These are phyloP conservation scores for Phytophthora rubi DNA, from an alignment of 352 stramenopile species.

Conservation along the genomic window DNA sequence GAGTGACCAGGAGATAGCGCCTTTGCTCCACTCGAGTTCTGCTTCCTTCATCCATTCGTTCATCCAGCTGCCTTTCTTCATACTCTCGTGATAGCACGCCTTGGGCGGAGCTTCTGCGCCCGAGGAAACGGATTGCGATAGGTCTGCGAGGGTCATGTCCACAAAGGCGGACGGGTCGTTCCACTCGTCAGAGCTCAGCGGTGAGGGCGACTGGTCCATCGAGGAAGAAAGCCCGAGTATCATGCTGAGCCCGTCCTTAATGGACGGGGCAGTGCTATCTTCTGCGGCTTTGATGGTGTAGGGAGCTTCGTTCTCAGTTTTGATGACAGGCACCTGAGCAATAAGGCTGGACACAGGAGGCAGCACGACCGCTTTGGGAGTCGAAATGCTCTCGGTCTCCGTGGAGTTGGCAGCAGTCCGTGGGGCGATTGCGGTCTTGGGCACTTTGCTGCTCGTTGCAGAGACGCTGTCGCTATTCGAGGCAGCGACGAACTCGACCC, in stretches of 20 bases:
- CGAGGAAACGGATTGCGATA: conserved; percentile 45
- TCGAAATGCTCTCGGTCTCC: background rate
- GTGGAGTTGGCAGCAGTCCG: background rate
- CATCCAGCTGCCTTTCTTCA: conserved; percentile 50
- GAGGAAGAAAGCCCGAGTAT: conserved; percentile 12
- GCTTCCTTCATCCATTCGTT: conserved; percentile 66
- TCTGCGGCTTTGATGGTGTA: conserved; percentile 7
- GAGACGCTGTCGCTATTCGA: background rate
- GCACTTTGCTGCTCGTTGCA: background rate
- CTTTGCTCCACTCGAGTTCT: conserved; percentile 65
- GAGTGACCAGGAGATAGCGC: conserved; percentile 65
- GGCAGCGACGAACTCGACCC: conserved; percentile 42
- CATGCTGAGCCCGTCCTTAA: conserved; percentile 31
- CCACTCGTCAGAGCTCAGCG: conserved; percentile 72
- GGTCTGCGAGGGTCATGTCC: conserved; percentile 52
- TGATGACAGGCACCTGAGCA: conserved; percentile 1
- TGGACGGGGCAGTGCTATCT: conserved; percentile 29
- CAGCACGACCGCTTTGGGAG: conserved; percentile 7
- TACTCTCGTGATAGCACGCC: conserved; percentile 18
- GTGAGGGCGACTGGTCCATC: conserved; percentile 45
- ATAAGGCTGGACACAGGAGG: conserved; percentile 23
- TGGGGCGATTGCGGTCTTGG: conserved; percentile 1
- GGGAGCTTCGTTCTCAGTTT: conserved; percentile 8
- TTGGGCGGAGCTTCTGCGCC: conserved; percentile 6
- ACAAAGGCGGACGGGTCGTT: conserved; percentile 53